Conservation (phyloP, 805 yeast species). For the Kodamaea leandrae region DNA sequence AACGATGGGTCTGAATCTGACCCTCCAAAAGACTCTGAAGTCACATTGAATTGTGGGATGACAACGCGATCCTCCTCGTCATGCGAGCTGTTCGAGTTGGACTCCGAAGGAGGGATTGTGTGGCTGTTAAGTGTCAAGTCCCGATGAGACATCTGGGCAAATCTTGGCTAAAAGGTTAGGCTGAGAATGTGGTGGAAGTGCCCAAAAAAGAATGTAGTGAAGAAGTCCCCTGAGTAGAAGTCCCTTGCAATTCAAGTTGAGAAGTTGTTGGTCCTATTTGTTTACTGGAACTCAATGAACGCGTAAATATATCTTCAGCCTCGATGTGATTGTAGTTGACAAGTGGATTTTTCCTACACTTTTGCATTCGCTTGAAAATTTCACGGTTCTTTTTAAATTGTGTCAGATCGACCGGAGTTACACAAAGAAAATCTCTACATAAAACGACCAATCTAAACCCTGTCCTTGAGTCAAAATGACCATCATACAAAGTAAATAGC, state of each 20-base stretch:
- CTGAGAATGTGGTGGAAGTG: neutral
- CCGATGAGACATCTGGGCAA: slow-evolving; percentile 22
- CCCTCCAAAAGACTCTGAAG: neutral
- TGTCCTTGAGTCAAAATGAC: too few relatives aligned
- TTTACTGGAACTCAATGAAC: too few relatives aligned
- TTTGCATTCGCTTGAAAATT: neutral
- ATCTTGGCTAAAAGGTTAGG: neutral
- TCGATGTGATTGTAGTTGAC: neutral
- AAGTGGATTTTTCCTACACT: neutral
- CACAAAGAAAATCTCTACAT: too few relatives aligned
- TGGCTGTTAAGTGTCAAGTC: slow-evolving; percentile 32
- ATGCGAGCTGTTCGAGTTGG: neutral
- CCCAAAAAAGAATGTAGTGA: neutral
- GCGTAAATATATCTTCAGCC: neutral
- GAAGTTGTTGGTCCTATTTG: too few relatives aligned
- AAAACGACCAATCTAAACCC: too few relatives aligned
- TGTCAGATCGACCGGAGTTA: slow-evolving; percentile 1
- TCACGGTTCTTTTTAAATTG: neutral
- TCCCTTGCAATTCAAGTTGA: too few relatives aligned
- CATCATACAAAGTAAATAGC: too few relatives aligned
- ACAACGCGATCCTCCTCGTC: neutral
- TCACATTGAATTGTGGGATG: neutral
- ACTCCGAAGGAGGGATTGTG: neutral
- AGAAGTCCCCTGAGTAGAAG: too few relatives aligned
- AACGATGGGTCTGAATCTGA: neutral